Evolutionary conservation across 1,139 yeast species (phyloP).

Genomic region (Scheffersomyces titani): DNA sequence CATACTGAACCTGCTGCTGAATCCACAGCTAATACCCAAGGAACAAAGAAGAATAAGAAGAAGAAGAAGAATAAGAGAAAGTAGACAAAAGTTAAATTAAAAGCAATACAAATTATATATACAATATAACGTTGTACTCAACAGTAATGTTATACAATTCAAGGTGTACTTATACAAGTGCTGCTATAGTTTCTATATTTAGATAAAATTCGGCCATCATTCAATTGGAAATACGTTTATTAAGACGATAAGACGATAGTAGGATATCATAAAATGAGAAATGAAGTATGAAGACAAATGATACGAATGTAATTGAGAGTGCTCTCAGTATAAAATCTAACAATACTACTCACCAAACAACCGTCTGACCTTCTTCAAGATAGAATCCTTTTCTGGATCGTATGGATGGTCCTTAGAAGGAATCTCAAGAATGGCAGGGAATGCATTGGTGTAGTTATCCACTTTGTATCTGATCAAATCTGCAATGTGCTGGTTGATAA

Average conservation of each 20-base stretch:
- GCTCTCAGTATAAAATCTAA: conserved; percentile 1
- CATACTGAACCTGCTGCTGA: conserved; percentile 1
- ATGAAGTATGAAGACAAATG: neutral
- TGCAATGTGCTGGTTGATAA: conserved; percentile 94
- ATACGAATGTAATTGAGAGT: neutral
- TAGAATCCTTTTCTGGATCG: conserved; percentile 97
- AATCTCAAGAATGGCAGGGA: conserved; percentile 94
- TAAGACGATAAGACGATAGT: neutral
- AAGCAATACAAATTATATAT: neutral
- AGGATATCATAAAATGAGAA: neutral
- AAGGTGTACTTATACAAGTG: neutral
- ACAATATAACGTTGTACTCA: too few species aligned
- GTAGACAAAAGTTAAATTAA: neutral
- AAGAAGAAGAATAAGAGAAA: conserved; percentile 15
- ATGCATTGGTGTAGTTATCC: conserved; percentile 84
- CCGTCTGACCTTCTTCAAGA: conserved; percentile 89
- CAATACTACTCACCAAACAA: conserved; percentile 77
- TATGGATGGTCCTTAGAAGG: conserved; percentile 99
- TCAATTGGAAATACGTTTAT: neutral
- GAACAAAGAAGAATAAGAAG: conserved; percentile 18
- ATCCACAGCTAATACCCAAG: neutral
- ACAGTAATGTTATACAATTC: neutral
- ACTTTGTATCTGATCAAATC: conserved; percentile 82
- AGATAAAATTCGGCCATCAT: too few species aligned
- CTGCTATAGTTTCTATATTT: neutral